Conservation (phyloP, 2,329 filamentous ascomycete genomes). For the Aspergillus pseudoglaucus region DNA sequence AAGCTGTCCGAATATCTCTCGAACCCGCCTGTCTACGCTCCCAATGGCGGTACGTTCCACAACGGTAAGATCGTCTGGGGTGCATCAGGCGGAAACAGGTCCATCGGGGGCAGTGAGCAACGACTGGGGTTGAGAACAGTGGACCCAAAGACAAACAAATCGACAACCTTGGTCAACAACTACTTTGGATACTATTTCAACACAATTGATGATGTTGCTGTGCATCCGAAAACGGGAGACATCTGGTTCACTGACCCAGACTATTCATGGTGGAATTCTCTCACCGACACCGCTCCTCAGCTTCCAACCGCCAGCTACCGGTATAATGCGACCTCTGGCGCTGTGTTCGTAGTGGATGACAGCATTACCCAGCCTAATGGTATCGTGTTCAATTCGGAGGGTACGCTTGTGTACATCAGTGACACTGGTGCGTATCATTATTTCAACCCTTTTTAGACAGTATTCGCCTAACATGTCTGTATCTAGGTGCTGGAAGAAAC, state of each 20-base stretch:
- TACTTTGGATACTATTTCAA: slow-evolving; percentile 36
- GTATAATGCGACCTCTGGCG: slow-evolving; percentile 37
- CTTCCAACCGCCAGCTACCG: slow-evolving; percentile 34
- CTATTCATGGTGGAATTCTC: slow-evolving; percentile 32
- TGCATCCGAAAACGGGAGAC: slow-evolving; percentile 39
- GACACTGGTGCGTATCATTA: slow-evolving; percentile 27
- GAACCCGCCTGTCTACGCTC: slow-evolving; percentile 39
- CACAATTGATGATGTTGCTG: slow-evolving; percentile 11
- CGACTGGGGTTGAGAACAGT: slow-evolving; percentile 38
- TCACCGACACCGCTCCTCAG: slow-evolving; percentile 31
- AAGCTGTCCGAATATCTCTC: slow-evolving; percentile 34
- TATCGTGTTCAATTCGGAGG: slow-evolving; percentile 39
- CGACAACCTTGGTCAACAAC: slow-evolving; percentile 39
- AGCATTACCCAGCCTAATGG: slow-evolving; percentile 41
- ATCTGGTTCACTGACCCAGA: slow-evolving; percentile 47
- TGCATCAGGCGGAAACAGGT: slow-evolving; percentile 32
- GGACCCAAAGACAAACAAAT: slow-evolving; percentile 40
- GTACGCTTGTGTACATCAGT: slow-evolving; percentile 40
- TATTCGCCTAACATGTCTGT: not conserved
- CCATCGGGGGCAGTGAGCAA: slow-evolving; percentile 32
- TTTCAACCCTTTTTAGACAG: not conserved
- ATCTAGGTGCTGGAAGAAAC: slow-evolving; percentile 12
- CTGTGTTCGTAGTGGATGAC: slow-evolving; percentile 36
- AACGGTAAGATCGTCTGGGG: slow-evolving; percentile 37
- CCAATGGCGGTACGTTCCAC: slow-evolving; percentile 37